Evolutionary conservation across 2,329 filamentous ascomycete genomes (phyloP), one percentile per base, ranked within the genome.

Genomic region (Pseudogymnoascus sp.): DNA sequence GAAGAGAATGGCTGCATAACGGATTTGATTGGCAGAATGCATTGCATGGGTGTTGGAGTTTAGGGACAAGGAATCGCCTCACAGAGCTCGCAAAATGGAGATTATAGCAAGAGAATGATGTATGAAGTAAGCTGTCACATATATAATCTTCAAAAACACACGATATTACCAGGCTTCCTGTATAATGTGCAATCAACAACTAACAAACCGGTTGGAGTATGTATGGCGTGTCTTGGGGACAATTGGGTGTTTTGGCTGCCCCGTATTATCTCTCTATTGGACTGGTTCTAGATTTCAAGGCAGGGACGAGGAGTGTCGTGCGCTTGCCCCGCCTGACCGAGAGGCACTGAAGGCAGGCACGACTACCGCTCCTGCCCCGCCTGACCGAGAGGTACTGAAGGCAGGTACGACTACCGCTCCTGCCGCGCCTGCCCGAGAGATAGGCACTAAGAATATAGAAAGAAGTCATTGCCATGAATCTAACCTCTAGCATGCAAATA

Each of bases 1-100:
- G 29, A 54, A 59, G 63, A 42, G 26, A 62, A 60, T 10, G 37
- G 63, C 26, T 37, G 65, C 67, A 70, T 70, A 57, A 57, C n/a
- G 51, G 51, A 36, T 57, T 57, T 36, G 29, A 57, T 57, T 10
- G 14, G n/a, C 51, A 36, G 10, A 14, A 57, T 34, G 51, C 51
- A 36, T 57, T 57, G 51, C 51, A 57, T 34, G 51, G 51, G 51
- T 18, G 16, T 18, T 34, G 51, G 51, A 57, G 51, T 57, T 57
- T 57, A 57, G 34, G 51, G 51, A 34, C 29, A 57, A 36, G 29
- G 51, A 36, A 57, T 57, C 51, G 51, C 51, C 51, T 8, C 51
- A 57, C 51, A 34, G 16, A 57, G 29, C n/a, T 36, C n/a, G 51
- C 29, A 34, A 14, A 57, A 34, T 57, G 29, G 29, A 34, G 29